Percentiles rank a stretch among this genome's conserved stretches.
Evolutionary conservation across 441 rosid species (phyloP).

Genomic region (Adansonia rubrostipa): DNA sequence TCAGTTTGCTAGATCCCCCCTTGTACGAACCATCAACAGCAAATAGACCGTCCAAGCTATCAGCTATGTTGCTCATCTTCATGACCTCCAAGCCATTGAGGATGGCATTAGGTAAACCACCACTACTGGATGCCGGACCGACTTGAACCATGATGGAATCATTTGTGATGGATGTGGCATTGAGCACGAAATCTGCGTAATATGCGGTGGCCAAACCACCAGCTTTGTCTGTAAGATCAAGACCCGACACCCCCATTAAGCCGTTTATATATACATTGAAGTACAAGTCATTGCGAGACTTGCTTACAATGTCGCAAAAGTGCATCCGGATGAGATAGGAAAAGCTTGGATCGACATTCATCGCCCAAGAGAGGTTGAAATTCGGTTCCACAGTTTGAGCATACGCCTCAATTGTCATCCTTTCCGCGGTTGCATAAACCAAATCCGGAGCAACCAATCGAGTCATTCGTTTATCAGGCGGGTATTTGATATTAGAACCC

Average conservation of each 20-base stretch:
- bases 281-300: slow-evolving; percentile 48
- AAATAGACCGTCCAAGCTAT: slow-evolving; percentile 52
- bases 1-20: slow-evolving; percentile 40
- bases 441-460: slow-evolving; percentile 45
- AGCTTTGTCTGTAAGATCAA: slow-evolving; percentile 48
- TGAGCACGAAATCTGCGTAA: slow-evolving; percentile 46
- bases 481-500: slow-evolving; percentile 41
- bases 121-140: slow-evolving; percentile 38
- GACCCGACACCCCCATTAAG: slow-evolving; percentile 33
- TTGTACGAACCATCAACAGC: slow-evolving; percentile 41
- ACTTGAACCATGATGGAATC: slow-evolving; percentile 54
- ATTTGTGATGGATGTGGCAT: slow-evolving; percentile 43
- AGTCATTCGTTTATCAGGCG: slow-evolving; percentile 42
- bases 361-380: slow-evolving; percentile 60
- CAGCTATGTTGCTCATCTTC: slow-evolving; percentile 54
- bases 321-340: slow-evolving; percentile 57
- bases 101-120: slow-evolving; percentile 49
- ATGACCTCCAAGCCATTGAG: slow-evolving; percentile 66
- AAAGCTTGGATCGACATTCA: slow-evolving; percentile 47
- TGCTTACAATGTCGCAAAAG: slow-evolving; percentile 66
- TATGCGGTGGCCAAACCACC: slow-evolving; percentile 43
- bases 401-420: slow-evolving; percentile 41
- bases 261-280: slow-evolving; percentile 56
- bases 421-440: slow-evolving; percentile 50
- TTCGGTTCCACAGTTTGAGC: slow-evolving; percentile 43